These are phyloP conservation scores for Plectosphaerella sp. DNA, from an alignment of 2,329 filamentous ascomycete species.

Conservation along the genomic window DNA sequence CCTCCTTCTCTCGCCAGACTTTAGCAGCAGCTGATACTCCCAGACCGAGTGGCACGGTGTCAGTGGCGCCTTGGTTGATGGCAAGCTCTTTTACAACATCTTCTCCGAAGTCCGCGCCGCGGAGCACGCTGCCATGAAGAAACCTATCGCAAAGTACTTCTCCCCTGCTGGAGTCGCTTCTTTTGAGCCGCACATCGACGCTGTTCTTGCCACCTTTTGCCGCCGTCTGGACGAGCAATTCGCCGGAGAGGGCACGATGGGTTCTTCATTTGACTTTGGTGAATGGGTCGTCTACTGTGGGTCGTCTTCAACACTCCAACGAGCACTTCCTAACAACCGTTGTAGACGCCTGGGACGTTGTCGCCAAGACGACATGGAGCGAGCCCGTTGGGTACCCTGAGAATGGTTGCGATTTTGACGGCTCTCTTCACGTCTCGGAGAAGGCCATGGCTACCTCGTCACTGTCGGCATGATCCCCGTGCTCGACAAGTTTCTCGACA, in stretches of 20 bases:
- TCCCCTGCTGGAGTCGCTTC: constrained; percentile 17
- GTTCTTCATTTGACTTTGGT: neutral
- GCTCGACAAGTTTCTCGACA: constrained; percentile 20
- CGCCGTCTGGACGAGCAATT: constrained; percentile 21
- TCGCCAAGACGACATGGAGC: constrained; percentile 33
- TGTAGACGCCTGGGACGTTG: constrained; percentile 31
- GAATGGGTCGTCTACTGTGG: neutral
- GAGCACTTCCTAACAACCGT: neutral
- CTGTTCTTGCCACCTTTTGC: constrained; percentile 20
- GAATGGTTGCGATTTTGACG: constrained; percentile 15
- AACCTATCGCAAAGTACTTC: constrained; percentile 30
- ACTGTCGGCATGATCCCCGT: constrained; percentile 21
- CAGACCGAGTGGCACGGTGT: constrained; percentile 31
- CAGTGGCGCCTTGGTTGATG: constrained; percentile 25
- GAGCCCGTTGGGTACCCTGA: constrained; percentile 36
- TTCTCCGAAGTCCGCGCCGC: constrained; percentile 12
- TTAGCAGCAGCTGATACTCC: neutral
- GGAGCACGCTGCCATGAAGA: constrained; percentile 26
- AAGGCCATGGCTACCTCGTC: constrained; percentile 20
- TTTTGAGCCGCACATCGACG: constrained; percentile 23
- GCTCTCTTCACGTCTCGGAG: constrained; percentile 7
- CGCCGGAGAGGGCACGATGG: constrained; percentile 9
- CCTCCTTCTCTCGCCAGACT: neutral
- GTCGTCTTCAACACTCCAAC: neutral
- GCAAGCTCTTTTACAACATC: constrained; percentile 28